Percentiles rank a stretch among this genome's conserved stretches.
These are phyloP conservation scores for Fusarium sp. DNA, from an alignment of 2,329 filamentous ascomycete species.

Conservation along the genomic window DNA sequence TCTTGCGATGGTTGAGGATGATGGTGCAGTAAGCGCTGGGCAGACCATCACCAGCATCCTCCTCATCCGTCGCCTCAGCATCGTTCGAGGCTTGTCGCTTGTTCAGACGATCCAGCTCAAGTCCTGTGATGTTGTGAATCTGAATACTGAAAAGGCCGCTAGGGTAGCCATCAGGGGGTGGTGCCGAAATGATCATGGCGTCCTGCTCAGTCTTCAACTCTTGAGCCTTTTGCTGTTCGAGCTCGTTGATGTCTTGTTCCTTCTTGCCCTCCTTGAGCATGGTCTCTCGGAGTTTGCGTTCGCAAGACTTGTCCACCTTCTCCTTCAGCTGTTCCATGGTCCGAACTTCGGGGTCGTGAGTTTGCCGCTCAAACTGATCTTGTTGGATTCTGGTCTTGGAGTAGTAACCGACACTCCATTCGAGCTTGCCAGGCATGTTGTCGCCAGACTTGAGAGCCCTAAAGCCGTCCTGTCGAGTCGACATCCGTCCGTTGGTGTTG, in stretches of 20 bases:
- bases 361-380: conserved; percentile 71
- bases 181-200: conserved; percentile 74
- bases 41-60: conserved; percentile 72
- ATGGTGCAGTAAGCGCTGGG: conserved; percentile 79
- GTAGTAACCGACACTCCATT: conserved; percentile 80
- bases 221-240: conserved; percentile 75
- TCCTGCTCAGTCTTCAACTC: conserved; percentile 72
- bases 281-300: conserved; percentile 75
- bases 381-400: conserved; percentile 73
- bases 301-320: conserved; percentile 64
- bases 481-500: conserved; percentile 71
- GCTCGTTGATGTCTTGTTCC: conserved; percentile 68
- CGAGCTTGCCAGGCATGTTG: conserved; percentile 74
- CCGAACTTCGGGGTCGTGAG: conserved; percentile 67
- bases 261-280: conserved; percentile 56
- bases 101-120: conserved; percentile 71
- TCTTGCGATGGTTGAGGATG: conserved; percentile 77
- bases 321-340: conserved; percentile 69
- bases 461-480: conserved; percentile 73
- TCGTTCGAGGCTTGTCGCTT: conserved; percentile 63
- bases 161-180: conserved; percentile 70
- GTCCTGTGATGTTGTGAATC: conserved; percentile 78
- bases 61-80: conserved; percentile 62
- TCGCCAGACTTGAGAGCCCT: conserved; percentile 73
- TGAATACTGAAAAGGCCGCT: conserved; percentile 77